phyloP scores from a whole-genome alignment of 225 moss, liverwort and hornwort species.

The Asterella californica region DNA sequence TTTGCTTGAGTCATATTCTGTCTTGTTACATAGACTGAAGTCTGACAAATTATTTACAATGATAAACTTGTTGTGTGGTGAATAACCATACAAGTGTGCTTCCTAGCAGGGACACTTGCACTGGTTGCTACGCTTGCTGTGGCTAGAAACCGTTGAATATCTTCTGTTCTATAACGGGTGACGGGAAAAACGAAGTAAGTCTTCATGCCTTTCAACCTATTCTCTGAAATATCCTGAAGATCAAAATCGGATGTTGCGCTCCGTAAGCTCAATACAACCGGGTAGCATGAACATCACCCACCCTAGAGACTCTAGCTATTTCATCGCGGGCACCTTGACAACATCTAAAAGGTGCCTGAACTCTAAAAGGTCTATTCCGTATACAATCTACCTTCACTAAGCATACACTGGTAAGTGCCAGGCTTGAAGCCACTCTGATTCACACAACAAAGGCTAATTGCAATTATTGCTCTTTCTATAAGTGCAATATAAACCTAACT shows the following conservation, averaged over 20 bases:
- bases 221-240: background rate
- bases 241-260: background rate
- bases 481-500: no score
- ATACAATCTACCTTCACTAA: no score
- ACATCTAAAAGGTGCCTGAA: no score
- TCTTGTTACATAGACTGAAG: no score
- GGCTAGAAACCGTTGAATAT: conserved; percentile 97
- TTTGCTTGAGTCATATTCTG: no score
- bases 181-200: conserved; percentile 83
- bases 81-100: conserved; percentile 61
- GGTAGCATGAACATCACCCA: background rate
- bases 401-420: no score
- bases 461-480: no score
- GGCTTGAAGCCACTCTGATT: no score
- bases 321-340: no score
- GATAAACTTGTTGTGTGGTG: background rate
- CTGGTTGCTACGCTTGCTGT: conserved; percentile 88
- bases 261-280: background rate
- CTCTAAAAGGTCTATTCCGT: no score
- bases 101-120: conserved; percentile 93
- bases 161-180: conserved; percentile 80
- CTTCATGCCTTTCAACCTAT: background rate
- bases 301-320: background rate
- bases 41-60: background rate
- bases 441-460: no score